Evolutionary conservation across 2,329 filamentous ascomycete genomes (phyloP), one percentile per base, ranked within the genome.

Genomic region (Fusarium acutatum): DNA sequence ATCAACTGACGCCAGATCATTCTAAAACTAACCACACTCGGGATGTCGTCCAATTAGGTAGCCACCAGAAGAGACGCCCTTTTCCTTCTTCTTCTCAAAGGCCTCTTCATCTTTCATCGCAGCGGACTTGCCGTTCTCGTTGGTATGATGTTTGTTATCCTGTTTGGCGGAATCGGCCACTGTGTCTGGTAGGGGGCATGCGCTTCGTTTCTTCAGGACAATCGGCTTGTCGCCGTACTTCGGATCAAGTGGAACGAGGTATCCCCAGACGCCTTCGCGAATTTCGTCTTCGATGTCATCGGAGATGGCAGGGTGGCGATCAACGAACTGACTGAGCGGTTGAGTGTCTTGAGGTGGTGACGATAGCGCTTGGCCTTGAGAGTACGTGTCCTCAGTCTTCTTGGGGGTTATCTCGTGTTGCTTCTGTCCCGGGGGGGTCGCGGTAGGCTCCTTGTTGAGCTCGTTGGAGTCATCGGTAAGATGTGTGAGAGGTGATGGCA

Each of bases 1-100:
- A 26, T n/a, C 28, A 20, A 24, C 18, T 28, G 4, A 17, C 35
- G 37, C 53, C 40, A 50, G 35, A 41, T 35, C 17, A n/a, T 34
- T 47, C 10, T 14, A 18, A 28, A 64, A 76, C 93, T 80, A 88
- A 96, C 93, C 94, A 82, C 96, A 98, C 83, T 99, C 96, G 6
- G 93, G 92, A 84, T 99, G 96, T 73, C 96, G 90, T 41, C 96
- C 96, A 71, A 99, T 93, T 61, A 99, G 84, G 80, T 97, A 99
- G 35, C 96, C 96, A 44, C 93, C 92, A 2, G 94, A 91, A 20
- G 92, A 87, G 26, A 90, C 84, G 12, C 88, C 89, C 72, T 88
- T 87, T 58, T 84, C 81, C 81, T 93, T 91, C 63, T 88, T 89
- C 40, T 87, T 80, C 76, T 93, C 90, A 77, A 91, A 93, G 37